phyloP scores from a whole-genome alignment of 805 yeast species.

The Kuraishia cidri region DNA sequence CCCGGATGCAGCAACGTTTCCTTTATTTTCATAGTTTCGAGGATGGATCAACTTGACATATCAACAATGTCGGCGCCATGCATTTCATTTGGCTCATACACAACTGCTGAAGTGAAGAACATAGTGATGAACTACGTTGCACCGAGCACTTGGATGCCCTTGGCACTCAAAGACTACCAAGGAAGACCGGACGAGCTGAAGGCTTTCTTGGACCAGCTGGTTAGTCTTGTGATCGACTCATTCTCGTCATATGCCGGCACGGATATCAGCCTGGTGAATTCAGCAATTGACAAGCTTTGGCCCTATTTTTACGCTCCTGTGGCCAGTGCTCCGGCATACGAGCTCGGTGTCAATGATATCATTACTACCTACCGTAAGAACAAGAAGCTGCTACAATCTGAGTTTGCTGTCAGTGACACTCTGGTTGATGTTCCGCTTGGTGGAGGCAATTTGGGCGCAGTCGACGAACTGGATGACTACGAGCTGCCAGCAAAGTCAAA shows the following conservation, averaged over 20 bases:
- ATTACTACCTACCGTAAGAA: constrained; percentile 13
- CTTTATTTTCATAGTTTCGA: constrained; percentile 29
- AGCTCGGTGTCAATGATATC: constrained; percentile 15
- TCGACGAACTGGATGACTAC: constrained; percentile 1
- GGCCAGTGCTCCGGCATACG: constrained; percentile 8
- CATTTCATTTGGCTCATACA: constrained; percentile 28
- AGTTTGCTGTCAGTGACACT: constrained; percentile 1
- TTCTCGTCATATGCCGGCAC: constrained; percentile 35
- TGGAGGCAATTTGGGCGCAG: constrained; percentile 8
- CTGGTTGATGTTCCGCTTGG: constrained; percentile 8
- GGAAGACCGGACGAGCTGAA: too few species aligned
- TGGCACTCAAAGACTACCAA: too few species aligned
- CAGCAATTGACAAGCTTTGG: constrained; percentile 18
- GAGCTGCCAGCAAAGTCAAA: constrained; percentile 57
- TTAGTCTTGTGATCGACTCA: constrained; percentile 34
- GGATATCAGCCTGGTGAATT: constrained; percentile 24
- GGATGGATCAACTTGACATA: constrained; percentile 26
- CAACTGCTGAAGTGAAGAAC: constrained; percentile 22
- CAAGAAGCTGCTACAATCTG: constrained; percentile 1
- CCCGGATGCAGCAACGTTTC: constrained; percentile 18
- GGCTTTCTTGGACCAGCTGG: too few species aligned
- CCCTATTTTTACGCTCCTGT: constrained; percentile 18
- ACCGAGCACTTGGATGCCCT: too few species aligned
- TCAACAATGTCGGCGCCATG: constrained; percentile 30
- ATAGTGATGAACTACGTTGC: constrained; percentile 20